A percentile compares a stretch with the other conserved stretches of the same genome.
Evolutionary conservation across 2,329 filamentous ascomycete species (phyloP).

Genomic region (Boeremia lycopersici): DNA sequence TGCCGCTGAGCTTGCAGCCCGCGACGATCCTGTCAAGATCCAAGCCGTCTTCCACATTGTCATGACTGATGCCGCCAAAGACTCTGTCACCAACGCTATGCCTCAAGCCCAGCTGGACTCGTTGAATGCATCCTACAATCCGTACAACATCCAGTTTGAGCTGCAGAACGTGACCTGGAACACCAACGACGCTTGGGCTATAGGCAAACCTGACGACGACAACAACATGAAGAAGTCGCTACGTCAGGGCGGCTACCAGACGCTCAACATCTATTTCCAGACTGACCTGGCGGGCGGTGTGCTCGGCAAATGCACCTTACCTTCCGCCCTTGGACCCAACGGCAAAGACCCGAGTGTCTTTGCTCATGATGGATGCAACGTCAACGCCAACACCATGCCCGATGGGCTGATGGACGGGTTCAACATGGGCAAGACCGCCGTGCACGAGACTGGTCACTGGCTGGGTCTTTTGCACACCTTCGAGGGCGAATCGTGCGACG

Average conservation of each 20-base stretch:
- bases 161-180: slow-evolving; percentile 57
- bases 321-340: slow-evolving; percentile 45
- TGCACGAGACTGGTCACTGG: slow-evolving; percentile 58
- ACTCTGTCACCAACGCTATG: slow-evolving; percentile 50
- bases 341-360: slow-evolving; percentile 52
- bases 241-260: slow-evolving; percentile 59
- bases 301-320: slow-evolving; percentile 62
- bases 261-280: slow-evolving; percentile 66
- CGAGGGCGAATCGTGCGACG: slow-evolving; percentile 53
- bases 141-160: slow-evolving; percentile 59
- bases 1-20: slow-evolving; percentile 28
- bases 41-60: slow-evolving; percentile 56
- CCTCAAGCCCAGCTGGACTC: slow-evolving; percentile 46
- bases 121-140: slow-evolving; percentile 53
- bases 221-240: slow-evolving; percentile 61
- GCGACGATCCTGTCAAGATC: slow-evolving; percentile 44
- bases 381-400: slow-evolving; percentile 64
- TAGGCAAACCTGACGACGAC: slow-evolving; percentile 52
- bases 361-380: slow-evolving; percentile 61
- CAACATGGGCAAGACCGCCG: slow-evolving; percentile 54
- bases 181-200: slow-evolving; percentile 62
- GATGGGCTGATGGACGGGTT: slow-evolving; percentile 57
- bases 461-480: slow-evolving; percentile 55
- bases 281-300: slow-evolving; percentile 56
- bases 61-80: slow-evolving; percentile 41